Percentiles rank a stretch among this genome's conserved stretches.
phyloP scores from a whole-genome alignment of 768 basidiomycete genomes.

The Paxillus rubicundulus region DNA sequence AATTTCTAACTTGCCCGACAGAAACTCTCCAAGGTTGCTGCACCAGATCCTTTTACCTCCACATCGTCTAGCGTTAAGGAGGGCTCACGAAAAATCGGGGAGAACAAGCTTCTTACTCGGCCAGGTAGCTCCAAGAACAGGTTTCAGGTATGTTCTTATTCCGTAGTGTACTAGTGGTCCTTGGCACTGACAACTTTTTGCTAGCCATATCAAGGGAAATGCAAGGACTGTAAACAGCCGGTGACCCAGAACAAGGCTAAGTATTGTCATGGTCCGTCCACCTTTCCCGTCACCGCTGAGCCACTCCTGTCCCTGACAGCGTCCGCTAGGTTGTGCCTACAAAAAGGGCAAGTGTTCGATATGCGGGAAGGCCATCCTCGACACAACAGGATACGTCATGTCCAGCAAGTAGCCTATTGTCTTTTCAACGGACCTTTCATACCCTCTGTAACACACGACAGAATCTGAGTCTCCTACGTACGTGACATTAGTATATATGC shows the following conservation, averaged over 20 bases:
- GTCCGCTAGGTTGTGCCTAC: slow-evolving; percentile 75
- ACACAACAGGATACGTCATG: slow-evolving; percentile 83
- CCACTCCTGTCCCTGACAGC: slow-evolving; percentile 35
- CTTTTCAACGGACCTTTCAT: slow-evolving; percentile 10
- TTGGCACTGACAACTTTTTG: not conserved
- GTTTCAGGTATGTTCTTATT: slow-evolving; percentile 55
- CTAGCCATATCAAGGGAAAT: slow-evolving; percentile 83
- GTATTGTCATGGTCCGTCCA: slow-evolving; percentile 76
- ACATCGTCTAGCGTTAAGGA: slow-evolving; percentile 75
- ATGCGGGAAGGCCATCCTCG: slow-evolving; percentile 83
- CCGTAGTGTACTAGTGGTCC: slow-evolving; percentile 10
- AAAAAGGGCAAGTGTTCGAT: slow-evolving; percentile 85
- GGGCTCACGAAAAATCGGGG: slow-evolving; percentile 76
- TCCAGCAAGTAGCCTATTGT: slow-evolving; percentile 59
- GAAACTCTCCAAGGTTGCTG: slow-evolving; percentile 91
- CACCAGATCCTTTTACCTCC: slow-evolving; percentile 82
- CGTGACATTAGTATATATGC: not conserved
- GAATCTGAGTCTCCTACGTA: not conserved
- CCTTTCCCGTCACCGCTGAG: slow-evolving; percentile 1
- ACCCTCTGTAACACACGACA: slow-evolving; percentile 20
- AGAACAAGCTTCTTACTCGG: slow-evolving; percentile 76
- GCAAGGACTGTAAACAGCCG: slow-evolving; percentile 83
- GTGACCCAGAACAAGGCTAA: slow-evolving; percentile 85
- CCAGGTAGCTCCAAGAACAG: slow-evolving; percentile 74
- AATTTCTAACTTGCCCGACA: slow-evolving; percentile 27